Base-by-base conservation (phyloP, 176 grass and related monocot genomes). In the sorghum (Sorghum bicolor) region DNA sequence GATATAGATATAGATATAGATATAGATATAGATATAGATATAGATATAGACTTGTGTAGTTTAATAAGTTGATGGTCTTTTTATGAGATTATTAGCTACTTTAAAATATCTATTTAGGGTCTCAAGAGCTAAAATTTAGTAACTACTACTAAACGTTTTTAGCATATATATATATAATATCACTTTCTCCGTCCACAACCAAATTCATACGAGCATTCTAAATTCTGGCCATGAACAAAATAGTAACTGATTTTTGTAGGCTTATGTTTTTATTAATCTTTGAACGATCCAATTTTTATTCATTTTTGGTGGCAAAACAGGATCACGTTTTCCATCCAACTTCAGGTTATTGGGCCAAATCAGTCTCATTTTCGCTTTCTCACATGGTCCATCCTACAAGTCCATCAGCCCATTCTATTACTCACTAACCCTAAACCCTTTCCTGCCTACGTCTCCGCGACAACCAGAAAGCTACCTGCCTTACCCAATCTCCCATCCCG, bases 341-440 rank as follows among this genome's bases (percentile, higher is more conserved):
- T 15, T n/a, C 14, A 73, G 7, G 7, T 17, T 3, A 10, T 47
- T 48, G 71, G 71, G 26, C 43, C 15, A 30, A 50, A 32, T 48
- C 71, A 32, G 14, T 1, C 17, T 11, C 8, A 3, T 74, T 30
- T 73, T 26, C 30, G 4, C 12, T 72, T n/a, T 41, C 67, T 12
- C 25, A 24, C 25, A 28, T 50, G 30, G 76, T 24, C 47, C 3
- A 75, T 22, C 22, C 13, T 0, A 1, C 11, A 37, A 53, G 53
- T 67, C 58, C 75, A 43, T 65, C 2, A 4, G 38, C 48, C 75
- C 76, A 53, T 38, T 80, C 20, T 7, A 0, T n/a, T 32, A 31
- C 48, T 30, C 41, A 20, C 66, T 86, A 82, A 90, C 84, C 87
- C 90, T 90, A 86, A 82, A 90, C 80, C 90, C 87, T 89, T 78